phyloP scores from a whole-genome alignment of 495 filamentous ascomycete genomes.

The Podospora appendiculata region DNA sequence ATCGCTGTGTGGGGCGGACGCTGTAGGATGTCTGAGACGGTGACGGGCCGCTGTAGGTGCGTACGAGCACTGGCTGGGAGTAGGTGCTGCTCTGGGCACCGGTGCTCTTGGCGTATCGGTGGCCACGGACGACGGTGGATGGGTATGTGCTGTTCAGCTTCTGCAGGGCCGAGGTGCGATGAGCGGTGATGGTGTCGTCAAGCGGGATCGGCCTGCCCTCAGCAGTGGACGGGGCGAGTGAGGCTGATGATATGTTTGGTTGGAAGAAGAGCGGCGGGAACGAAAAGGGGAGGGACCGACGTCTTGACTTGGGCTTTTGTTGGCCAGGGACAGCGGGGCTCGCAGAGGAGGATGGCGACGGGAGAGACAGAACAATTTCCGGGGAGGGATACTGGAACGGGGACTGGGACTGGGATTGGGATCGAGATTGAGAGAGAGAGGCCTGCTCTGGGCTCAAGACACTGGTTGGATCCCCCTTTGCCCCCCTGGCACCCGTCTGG shows the following conservation, averaged over 20 bases:
- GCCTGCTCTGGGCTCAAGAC: slow-evolving; percentile 9
- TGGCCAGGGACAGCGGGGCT: not conserved
- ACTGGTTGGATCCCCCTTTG: slow-evolving; percentile 7
- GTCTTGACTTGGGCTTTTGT: slow-evolving; percentile 1
- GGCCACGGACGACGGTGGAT: slow-evolving; percentile 16
- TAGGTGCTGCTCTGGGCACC: slow-evolving; percentile 45
- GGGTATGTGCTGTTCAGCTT: slow-evolving; percentile 40
- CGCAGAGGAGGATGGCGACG: slow-evolving; percentile 7
- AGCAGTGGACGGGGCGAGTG: slow-evolving; percentile 34
- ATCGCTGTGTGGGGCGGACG: slow-evolving; percentile 3
- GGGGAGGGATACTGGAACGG: not conserved
- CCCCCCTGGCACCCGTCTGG: slow-evolving; percentile 6
- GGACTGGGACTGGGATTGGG: not conserved
- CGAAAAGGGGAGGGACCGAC: slow-evolving; percentile 22
- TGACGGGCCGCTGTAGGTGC: slow-evolving; percentile 40
- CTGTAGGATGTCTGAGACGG: slow-evolving; percentile 18
- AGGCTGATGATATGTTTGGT: slow-evolving; percentile 31
- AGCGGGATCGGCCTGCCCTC: slow-evolving; percentile 39
- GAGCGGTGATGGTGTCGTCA: slow-evolving; percentile 28
- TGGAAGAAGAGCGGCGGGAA: slow-evolving; percentile 31
- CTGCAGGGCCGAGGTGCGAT: slow-evolving; percentile 34
- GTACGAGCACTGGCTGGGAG: slow-evolving; percentile 48
- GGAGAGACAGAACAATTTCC: slow-evolving; percentile 2
- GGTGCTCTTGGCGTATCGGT: slow-evolving; percentile 34
- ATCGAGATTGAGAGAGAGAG: not conserved